Base-by-base conservation (phyloP, 306 rosid genomes). In the Casuarina cunninghamiana region DNA sequence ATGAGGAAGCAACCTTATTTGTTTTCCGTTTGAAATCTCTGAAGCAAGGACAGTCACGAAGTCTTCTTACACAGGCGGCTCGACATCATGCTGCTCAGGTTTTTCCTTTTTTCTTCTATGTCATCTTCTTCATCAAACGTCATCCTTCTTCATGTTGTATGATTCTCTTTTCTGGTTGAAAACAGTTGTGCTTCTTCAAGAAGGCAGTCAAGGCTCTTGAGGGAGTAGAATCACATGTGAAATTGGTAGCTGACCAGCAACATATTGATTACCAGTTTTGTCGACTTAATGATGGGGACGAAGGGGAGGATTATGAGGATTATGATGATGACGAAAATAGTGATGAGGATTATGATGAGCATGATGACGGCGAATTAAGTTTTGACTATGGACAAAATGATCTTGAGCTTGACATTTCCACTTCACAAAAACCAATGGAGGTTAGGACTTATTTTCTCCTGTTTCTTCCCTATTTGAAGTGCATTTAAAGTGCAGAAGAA, bases 31-130 rank as follows among this genome's bases (percentile, higher is more conserved):
- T 91, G 86, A 93, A 96, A 89, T 96, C 99, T 81, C 83, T 96
- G 78, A 96, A 91, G 89, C 99, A 91, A 91, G 99, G 98, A 67
- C 99, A 96, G 79, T 86, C 96, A 2, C 93, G 93, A 49, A 96
- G 99, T 78, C 97, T 96, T 85, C 96, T 96, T 70, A 93, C 99
- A 39, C 99, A 96, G 90, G 99, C 98, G 58, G 97, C 99, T 58
- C 99, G 98, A 54, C 99, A 96, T 81, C 97, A 96, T 82, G 97
- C 99, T 81, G 91, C 98, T 90, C 99, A 96, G 97, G 99, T 96
- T 85, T 71, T 75, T 50, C 62, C 39, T 68, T 69, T 55, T 26
- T 74, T 80, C 65, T 71, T 21, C 45, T 69, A 10, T 60, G 65
- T 65, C 63, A 41, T 45, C 67, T 68, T 80, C 45, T 53, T 70